phyloP scores from a whole-genome alignment of 2,329 filamentous ascomycete genomes.

The Alternaria hordeiaustralica region DNA sequence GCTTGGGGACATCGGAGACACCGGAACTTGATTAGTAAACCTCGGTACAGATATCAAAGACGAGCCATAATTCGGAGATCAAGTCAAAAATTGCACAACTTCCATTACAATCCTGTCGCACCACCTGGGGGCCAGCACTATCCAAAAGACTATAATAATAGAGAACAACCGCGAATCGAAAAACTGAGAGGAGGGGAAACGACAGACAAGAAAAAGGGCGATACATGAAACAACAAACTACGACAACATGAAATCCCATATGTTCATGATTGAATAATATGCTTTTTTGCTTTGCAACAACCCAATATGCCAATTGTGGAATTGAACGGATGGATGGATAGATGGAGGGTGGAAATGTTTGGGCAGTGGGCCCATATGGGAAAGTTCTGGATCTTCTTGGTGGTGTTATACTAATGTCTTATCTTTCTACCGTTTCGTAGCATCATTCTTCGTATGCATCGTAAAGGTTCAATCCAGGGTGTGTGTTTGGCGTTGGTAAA shows the following conservation, averaged over 20 bases:
- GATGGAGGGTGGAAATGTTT: neutral
- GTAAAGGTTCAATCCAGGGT: slow-evolving; percentile 42
- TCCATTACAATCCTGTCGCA: neutral
- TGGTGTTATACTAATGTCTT: slow-evolving; percentile 15
- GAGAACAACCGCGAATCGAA: neutral
- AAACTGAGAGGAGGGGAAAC: neutral
- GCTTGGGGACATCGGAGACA: too few species aligned
- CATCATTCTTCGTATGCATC: slow-evolving; percentile 52
- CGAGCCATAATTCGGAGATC: too few species aligned
- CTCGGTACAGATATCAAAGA: too few species aligned
- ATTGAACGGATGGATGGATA: neutral
- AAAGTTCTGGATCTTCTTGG: slow-evolving; percentile 34
- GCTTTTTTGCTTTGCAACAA: neutral
- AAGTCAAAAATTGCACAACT: neutral
- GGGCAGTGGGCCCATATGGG: slow-evolving; percentile 36
- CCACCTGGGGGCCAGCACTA: neutral
- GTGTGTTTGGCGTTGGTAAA: neutral
- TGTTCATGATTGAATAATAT: neutral
- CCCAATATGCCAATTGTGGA: neutral
- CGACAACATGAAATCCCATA: neutral
- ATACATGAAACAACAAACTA: neutral
- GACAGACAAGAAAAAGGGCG: neutral
- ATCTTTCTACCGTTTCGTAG: slow-evolving; percentile 48
- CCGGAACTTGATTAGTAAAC: too few species aligned
- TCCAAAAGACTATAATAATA: neutral